Base-by-base conservation (phyloP, 352 stramenopile species). In the Peronospora belbahrii region DNA sequence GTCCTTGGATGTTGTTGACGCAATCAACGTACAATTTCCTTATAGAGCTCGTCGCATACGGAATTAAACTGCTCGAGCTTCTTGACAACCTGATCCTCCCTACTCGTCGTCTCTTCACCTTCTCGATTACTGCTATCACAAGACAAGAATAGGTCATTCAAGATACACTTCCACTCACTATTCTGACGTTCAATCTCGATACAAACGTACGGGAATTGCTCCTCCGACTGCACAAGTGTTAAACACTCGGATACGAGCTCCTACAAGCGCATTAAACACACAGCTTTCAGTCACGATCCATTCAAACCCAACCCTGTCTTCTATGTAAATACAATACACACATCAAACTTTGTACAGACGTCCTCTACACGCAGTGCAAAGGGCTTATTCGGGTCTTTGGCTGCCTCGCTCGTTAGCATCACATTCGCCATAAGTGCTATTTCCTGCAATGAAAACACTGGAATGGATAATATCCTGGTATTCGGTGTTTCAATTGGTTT, bases 51-150 rank as follows among this genome's bases (percentile, higher is more conserved):
- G 59, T 92, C 80, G 59, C 77, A 89, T 25, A 92, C 80, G 25
- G 75, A 88, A 57, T 92, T 92, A 58, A 92, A 92, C 52, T 88
- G 75, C 53, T 92, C 80, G 18, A 92, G 75, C 39, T 89, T 92
- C 65, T 83, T 87, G 33, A 89, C 73, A 44, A 92, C 77, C 42
- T 88, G 71, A 37, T 87, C 77, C 40, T 88, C 80, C 34, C 77
- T 57, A 22, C 49, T 52, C 10, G 33, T 46, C 28, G 83, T 53
- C 15, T 51, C 52, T 2, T 66, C 60, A 1, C 49, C 52, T 22
- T 83, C 62, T 5, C 67, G 76, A 28, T 20, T 22, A 7, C 13
- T 37, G n/a, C 27, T 13, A 58, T 19, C 13, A 19, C 6, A n/a
- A n/a, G n/a, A n/a, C n/a, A n/a, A n/a, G n/a, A n/a, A n/a, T n/a